Base-by-base conservation (phyloP, 108 stramenopile genomes). In the Pseudonitzschia delicatissima region DNA sequence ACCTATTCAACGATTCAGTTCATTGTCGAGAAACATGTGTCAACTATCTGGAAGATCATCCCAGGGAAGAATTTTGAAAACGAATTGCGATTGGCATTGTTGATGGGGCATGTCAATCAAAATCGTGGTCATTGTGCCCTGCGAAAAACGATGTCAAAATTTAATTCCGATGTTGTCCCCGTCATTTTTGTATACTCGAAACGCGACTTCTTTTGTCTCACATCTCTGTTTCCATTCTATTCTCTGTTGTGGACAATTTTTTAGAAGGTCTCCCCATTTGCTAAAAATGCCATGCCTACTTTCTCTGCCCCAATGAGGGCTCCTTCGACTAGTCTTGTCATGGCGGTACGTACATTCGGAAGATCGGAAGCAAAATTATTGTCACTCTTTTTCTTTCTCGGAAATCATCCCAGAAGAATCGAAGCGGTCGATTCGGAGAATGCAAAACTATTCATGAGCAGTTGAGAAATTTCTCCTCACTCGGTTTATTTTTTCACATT, bases 291-390 rank as follows among this genome's bases (percentile, higher is more conserved):
- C 31, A 27, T 33, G 21, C 31, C 53, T 15, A 55, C 5, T 33
- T 8, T 33, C 29, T 33, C 31, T n/a, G 12, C 32, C 32, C 32
- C 53, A 28, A 28, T 33, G 15, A 8, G 31, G 31, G 11, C 53
- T 15, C 31, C 53, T 33, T 55, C 53, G 6, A 55, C 53, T 4
- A 55, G 53, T 33, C 53, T 55, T 28, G 53, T 55, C 53, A 55
- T 55, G 53, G 53, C 53, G 53, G 53, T 55, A 55, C 29, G 53
- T 55, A 51, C 57, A 35, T 58, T 44, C 6, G 6, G 17, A 44
- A 44, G 1, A 44, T n/a, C n/a, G 17, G 42, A 44, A 21, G 17
- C 47, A 23, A 48, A 48, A 23, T 21, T 1, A 9, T 2, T 21
- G 23, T 2, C 17, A 48, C 9, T 48, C 3, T 48, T 48, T 18